phyloP scores from a whole-genome alignment of 495 filamentous ascomycete species.

The Ascodesmis nigricans region DNA sequence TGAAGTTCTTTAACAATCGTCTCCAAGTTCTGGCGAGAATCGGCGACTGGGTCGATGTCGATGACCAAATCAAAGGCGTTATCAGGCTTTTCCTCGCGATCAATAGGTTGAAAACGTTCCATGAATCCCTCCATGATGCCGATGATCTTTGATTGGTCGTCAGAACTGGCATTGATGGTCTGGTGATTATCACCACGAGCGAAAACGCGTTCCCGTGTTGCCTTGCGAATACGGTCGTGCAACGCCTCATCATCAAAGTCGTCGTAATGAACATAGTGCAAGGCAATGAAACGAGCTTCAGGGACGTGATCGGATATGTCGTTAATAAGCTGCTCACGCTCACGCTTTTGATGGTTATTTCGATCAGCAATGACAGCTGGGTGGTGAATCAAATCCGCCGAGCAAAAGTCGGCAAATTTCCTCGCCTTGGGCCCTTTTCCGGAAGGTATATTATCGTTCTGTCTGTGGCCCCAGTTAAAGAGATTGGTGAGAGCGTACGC shows the following conservation, averaged over 20 bases:
- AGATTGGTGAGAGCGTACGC: slow-evolving; percentile 61
- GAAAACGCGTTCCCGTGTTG: slow-evolving; percentile 62
- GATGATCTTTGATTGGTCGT: slow-evolving; percentile 42
- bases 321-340: slow-evolving; percentile 65
- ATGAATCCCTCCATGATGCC: slow-evolving; percentile 95
- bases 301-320: slow-evolving; percentile 42
- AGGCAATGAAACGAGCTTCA: slow-evolving; percentile 56
- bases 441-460: slow-evolving; percentile 84
- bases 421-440: neutral
- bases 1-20: slow-evolving; percentile 49
- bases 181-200: slow-evolving; percentile 89
- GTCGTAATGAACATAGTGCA: slow-evolving; percentile 70
- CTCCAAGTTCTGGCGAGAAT: slow-evolving; percentile 72
- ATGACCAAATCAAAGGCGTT: slow-evolving; percentile 60
- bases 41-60: slow-evolving; percentile 52
- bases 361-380: slow-evolving; percentile 75
- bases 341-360: slow-evolving; percentile 77
- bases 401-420: slow-evolving; percentile 28
- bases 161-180: slow-evolving; percentile 68
- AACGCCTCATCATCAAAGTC: slow-evolving; percentile 23
- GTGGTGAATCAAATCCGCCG: slow-evolving; percentile 32
- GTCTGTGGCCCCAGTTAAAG: slow-evolving; percentile 82
- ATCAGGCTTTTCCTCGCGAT: slow-evolving; percentile 44
- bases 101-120: slow-evolving; percentile 53
- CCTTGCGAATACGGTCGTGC: slow-evolving; percentile 39